Percentiles rank a stretch among this genome's conserved stretches.
Conservation (phyloP, 2,329 filamentous ascomycete genomes). For the Cercospora sojina region DNA sequence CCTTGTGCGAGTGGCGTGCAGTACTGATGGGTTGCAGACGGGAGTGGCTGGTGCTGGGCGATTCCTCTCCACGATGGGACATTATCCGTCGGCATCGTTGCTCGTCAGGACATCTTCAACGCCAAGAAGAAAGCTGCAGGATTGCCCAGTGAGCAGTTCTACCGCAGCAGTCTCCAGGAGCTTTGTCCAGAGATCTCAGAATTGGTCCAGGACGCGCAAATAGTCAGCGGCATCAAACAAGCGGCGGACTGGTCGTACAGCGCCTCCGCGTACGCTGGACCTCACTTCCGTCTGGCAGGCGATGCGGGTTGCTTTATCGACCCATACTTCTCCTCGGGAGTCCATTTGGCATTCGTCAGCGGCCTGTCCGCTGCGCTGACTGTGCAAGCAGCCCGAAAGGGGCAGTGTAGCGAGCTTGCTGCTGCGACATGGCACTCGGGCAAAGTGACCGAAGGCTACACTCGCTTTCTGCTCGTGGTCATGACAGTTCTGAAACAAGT, state of each 20-base stretch:
- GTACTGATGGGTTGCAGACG: not conserved
- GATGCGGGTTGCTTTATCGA: not conserved
- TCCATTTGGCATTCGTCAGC: not conserved
- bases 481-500: not conserved
- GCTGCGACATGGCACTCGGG: not conserved
- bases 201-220: not conserved
- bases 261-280: not conserved
- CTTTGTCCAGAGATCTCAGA: not conserved
- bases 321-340: not conserved
- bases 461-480: not conserved
- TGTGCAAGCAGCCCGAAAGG: not conserved
- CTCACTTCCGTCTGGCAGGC: not conserved
- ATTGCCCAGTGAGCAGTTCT: not conserved
- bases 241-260: not conserved
- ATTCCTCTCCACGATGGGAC: not conserved
- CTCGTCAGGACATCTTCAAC: not conserved
- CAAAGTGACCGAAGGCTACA: not conserved
- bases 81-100: not conserved
- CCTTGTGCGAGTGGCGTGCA: not conserved
- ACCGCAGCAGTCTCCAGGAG: not conserved
- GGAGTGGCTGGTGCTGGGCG: not conserved
- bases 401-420: not conserved
- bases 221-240: not conserved
- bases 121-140: not conserved
- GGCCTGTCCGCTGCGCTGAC: not conserved